Conservation (phyloP, 2,329 filamentous ascomycete genomes). For the Alternaria atra region DNA sequence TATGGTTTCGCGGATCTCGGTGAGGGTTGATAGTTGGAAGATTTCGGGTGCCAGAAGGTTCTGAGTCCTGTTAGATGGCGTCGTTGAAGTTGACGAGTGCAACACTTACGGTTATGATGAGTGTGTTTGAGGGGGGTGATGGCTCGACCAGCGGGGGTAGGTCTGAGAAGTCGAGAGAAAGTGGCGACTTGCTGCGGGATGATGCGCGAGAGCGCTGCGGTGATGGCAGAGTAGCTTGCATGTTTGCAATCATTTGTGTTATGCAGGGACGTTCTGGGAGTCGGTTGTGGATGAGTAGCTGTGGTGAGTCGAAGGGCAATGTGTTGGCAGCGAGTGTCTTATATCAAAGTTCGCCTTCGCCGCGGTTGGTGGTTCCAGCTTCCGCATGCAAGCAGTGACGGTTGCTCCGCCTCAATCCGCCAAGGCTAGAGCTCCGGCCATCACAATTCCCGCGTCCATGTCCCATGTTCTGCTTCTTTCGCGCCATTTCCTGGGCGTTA, state of each 20-base stretch:
- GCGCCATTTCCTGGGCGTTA: conserved; percentile 26
- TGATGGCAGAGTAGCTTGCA: conserved; percentile 43
- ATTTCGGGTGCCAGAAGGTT: conserved; percentile 77
- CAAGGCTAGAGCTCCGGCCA: conserved; percentile 25
- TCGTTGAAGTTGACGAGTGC: not conserved
- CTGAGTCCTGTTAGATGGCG: conserved; percentile 39
- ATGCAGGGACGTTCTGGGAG: conserved; percentile 13
- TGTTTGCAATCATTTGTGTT: conserved; percentile 34
- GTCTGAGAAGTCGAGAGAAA: conserved; percentile 77
- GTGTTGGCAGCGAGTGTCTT: conserved; percentile 31
- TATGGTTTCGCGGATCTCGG: conserved; percentile 76
- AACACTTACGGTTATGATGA: conserved; percentile 72
- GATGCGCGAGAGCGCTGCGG: conserved; percentile 48
- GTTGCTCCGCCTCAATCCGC: conserved; percentile 29
- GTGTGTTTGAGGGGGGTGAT: conserved; percentile 81
- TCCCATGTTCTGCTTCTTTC: conserved; percentile 26
- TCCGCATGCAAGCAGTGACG: conserved; percentile 29
- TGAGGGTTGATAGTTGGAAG: conserved; percentile 77
- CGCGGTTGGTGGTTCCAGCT: conserved; percentile 28
- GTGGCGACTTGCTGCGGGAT: conserved; percentile 55
- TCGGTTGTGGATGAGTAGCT: conserved; percentile 19
- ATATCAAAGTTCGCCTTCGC: conserved; percentile 32
- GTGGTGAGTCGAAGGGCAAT: conserved; percentile 22
- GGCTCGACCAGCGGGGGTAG: conserved; percentile 75
- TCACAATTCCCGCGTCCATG: conserved; percentile 22